Evolutionary conservation across 805 yeast species (phyloP).

Genomic region (Lipomyces mesembrius): DNA sequence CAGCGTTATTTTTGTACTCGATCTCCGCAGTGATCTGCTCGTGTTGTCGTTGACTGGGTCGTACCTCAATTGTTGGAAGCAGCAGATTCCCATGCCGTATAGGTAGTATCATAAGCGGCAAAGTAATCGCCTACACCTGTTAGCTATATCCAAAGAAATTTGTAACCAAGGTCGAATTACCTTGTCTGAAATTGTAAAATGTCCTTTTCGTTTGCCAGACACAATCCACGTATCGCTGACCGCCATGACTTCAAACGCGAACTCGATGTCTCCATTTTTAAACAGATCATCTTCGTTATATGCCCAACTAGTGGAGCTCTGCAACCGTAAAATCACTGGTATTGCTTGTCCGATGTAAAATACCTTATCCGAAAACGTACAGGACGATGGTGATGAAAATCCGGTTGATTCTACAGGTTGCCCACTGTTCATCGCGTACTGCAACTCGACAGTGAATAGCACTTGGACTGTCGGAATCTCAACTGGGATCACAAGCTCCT

Average conservation of each 20-base stretch:
- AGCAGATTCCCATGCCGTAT: slow-evolving; percentile 72
- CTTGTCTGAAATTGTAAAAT: slow-evolving; percentile 45
- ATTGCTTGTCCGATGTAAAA: slow-evolving; percentile 70
- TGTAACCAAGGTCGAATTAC: neutral
- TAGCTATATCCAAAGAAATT: neutral
- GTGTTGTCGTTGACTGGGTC: slow-evolving; percentile 40
- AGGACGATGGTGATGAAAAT: neutral
- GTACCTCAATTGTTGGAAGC: slow-evolving; percentile 65
- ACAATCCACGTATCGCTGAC: slow-evolving; percentile 77
- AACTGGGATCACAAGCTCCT: slow-evolving; percentile 57
- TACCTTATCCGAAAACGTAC: slow-evolving; percentile 45
- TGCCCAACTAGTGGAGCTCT: slow-evolving; percentile 55
- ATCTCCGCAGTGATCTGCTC: slow-evolving; percentile 57
- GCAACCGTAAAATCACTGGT: slow-evolving; percentile 50
- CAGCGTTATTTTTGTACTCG: slow-evolving; percentile 69
- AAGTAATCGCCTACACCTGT: slow-evolving; percentile 38
- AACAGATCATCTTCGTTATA: slow-evolving; percentile 11
- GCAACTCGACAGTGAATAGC: slow-evolving; percentile 61
- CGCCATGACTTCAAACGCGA: slow-evolving; percentile 55
- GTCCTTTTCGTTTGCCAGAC: slow-evolving; percentile 67
- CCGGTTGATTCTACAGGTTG: neutral
- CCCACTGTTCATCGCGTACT: slow-evolving; percentile 11
- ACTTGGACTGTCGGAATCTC: slow-evolving; percentile 64
- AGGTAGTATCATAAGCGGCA: slow-evolving; percentile 65
- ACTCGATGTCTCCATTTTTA: slow-evolving; percentile 40